Conservation (phyloP, 192 early-diverging fungal species). For the Allomyces macrogynus region DNA sequence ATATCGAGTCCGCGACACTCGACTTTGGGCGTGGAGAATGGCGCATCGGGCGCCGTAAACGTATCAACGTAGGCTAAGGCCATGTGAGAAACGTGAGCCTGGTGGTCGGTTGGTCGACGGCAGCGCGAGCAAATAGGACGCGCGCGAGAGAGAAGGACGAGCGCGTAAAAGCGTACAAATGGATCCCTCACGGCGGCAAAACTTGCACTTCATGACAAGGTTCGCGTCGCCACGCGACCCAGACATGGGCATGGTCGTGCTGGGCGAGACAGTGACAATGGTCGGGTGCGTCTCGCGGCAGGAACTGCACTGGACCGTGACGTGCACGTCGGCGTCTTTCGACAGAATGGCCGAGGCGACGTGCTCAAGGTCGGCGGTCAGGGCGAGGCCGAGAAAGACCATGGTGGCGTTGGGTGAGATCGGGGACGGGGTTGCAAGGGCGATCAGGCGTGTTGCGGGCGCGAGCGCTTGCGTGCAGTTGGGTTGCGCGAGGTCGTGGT, state of each 20-base stretch:
- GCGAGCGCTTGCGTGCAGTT: too few species aligned
- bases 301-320: background rate
- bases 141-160: background rate
- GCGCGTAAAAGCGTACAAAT: constrained; percentile 17
- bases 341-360: background rate
- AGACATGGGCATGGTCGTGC: constrained; percentile 22
- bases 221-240: constrained; percentile 65
- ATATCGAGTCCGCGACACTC: background rate
- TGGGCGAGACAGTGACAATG: background rate
- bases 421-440: too few species aligned
- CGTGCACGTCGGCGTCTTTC: background rate
- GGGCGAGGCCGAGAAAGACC: background rate
- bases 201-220: constrained; percentile 78
- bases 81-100: too few species aligned
- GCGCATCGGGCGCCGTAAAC: too few species aligned
- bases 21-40: background rate
- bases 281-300: background rate
- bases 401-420: background rate
- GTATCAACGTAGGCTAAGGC: too few species aligned
- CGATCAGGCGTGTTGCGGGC: too few species aligned
- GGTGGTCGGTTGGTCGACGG: too few species aligned
- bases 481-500: too few species aligned
- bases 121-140: too few species aligned
- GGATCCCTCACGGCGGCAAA: constrained; percentile 56
- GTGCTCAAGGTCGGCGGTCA: background rate